Evolutionary conservation across 805 yeast species (phyloP).

Genomic region (Candida michaelii): DNA sequence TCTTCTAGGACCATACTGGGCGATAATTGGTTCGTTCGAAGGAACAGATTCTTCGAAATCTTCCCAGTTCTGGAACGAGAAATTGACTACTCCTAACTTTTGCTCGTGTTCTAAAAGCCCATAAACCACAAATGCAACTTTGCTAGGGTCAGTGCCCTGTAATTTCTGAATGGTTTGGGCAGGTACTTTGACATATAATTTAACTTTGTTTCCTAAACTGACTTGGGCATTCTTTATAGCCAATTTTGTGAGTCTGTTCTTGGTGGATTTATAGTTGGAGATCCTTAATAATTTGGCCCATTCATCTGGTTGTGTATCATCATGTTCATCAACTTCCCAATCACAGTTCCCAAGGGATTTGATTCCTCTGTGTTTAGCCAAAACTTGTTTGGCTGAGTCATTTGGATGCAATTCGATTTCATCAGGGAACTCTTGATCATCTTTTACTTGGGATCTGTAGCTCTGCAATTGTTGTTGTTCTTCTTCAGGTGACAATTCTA

Average conservation of each 20-base stretch:
- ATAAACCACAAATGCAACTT: constrained; percentile 60
- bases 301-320: constrained; percentile 69
- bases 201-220: constrained; percentile 60
- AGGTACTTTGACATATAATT: constrained; percentile 49
- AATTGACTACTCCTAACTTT: constrained; percentile 77
- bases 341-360: constrained; percentile 74
- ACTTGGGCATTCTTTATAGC: constrained; percentile 42
- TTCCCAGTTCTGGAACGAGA: constrained; percentile 84
- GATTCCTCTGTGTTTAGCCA: constrained; percentile 81
- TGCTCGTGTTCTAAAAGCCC: constrained; percentile 84
- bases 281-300: constrained; percentile 77
- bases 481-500: constrained; percentile 77
- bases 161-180: neutral
- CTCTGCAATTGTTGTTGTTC: constrained; percentile 73
- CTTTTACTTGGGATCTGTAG: constrained; percentile 69
- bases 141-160: constrained; percentile 2
- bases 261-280: constrained; percentile 73
- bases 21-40: constrained; percentile 75
- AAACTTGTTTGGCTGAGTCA: constrained; percentile 72
- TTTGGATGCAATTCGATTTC: constrained; percentile 82
- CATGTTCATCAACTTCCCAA: constrained; percentile 88
- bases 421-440: constrained; percentile 92
- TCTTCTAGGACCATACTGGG: constrained; percentile 93
- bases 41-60: constrained; percentile 83
- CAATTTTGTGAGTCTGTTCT: constrained; percentile 65